phyloP scores from a whole-genome alignment of 2,329 filamentous ascomycete species.

The Thelonectria blattea region DNA sequence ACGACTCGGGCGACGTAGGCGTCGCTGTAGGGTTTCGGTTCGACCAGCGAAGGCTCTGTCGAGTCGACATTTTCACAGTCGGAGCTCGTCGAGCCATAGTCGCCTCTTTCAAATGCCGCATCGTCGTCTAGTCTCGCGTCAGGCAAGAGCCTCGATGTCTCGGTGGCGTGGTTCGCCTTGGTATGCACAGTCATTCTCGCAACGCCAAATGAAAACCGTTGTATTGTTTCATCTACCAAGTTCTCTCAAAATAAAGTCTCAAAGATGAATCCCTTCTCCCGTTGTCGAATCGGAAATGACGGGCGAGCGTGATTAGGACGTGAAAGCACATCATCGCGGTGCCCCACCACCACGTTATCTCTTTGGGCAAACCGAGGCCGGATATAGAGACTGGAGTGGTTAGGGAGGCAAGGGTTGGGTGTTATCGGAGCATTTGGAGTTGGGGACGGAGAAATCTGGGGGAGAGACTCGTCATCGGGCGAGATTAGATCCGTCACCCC shows the following conservation, averaged over 20 bases:
- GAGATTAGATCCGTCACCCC: no score
- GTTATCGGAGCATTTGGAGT: no score
- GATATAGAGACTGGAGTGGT: not conserved
- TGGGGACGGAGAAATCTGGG: no score
- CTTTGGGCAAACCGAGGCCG: not conserved
- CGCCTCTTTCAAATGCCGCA: not conserved
- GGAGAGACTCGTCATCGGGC: no score
- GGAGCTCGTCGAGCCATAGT: constrained; percentile 10
- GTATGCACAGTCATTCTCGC: constrained; percentile 5
- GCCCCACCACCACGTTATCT: constrained; percentile 4
- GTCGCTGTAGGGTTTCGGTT: constrained; percentile 23
- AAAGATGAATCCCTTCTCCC: not conserved
- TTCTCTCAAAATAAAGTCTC: not conserved
- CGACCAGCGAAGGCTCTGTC: not conserved
- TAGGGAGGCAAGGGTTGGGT: no score
- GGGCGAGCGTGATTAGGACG: constrained; percentile 5
- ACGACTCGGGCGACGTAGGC: constrained; percentile 28
- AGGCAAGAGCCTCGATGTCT: constrained; percentile 19
- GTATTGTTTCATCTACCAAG: not conserved
- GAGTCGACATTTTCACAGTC: constrained; percentile 15
- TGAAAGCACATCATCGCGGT: constrained; percentile 16
- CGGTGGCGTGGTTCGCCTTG: not conserved
- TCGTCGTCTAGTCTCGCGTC: not conserved
- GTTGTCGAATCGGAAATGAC: not conserved
- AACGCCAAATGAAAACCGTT: not conserved